Conservation (phyloP, 805 yeast genomes). For the Zygotorulaspora florentina region DNA sequence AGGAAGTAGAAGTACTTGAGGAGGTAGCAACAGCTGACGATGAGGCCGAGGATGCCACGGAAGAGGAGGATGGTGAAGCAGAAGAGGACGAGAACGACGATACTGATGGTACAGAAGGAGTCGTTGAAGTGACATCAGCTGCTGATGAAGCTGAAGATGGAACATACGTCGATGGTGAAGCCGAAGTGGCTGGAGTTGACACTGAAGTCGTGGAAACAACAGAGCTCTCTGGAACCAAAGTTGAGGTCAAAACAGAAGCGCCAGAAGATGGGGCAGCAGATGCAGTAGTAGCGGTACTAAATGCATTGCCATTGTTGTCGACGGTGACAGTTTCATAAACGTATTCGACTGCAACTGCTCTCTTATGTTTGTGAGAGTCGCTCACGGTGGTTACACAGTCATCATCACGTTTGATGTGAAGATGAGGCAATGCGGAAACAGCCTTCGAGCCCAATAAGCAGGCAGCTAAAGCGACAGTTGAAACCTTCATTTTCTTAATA, state of each 20-base stretch:
- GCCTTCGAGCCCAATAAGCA: conserved; percentile 31
- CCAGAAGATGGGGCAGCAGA: conserved; percentile 20
- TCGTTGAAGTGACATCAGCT: conserved; percentile 23
- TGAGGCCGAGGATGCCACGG: conserved; percentile 23
- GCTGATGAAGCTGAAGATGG: conserved; percentile 36
- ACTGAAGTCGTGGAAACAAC: conserved; percentile 19
- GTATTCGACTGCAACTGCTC: conserved; percentile 49
- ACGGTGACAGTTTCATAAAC: conserved; percentile 54
- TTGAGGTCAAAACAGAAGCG: conserved; percentile 31
- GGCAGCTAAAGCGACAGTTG: conserved; percentile 32
- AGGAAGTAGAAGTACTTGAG: conserved; percentile 33
- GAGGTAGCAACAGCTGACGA: conserved; percentile 27
- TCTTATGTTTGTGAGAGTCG: conserved; percentile 47
- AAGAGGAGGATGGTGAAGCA: conserved; percentile 15
- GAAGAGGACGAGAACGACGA: conserved; percentile 2
- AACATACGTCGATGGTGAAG: conserved; percentile 21
- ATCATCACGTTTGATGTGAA: conserved; percentile 23
- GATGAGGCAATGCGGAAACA: conserved; percentile 29
- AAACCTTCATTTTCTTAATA: conserved; percentile 31
- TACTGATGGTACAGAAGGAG: conserved; percentile 9
- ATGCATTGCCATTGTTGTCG: conserved; percentile 44
- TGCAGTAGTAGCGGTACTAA: conserved; percentile 28
- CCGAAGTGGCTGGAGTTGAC: conserved; percentile 21
- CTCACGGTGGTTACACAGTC: conserved; percentile 31
- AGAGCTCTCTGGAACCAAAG: conserved; percentile 23